Evolutionary conservation across 2,329 filamentous ascomycete species (phyloP).

Genomic region (Colletotrichum sidae): DNA sequence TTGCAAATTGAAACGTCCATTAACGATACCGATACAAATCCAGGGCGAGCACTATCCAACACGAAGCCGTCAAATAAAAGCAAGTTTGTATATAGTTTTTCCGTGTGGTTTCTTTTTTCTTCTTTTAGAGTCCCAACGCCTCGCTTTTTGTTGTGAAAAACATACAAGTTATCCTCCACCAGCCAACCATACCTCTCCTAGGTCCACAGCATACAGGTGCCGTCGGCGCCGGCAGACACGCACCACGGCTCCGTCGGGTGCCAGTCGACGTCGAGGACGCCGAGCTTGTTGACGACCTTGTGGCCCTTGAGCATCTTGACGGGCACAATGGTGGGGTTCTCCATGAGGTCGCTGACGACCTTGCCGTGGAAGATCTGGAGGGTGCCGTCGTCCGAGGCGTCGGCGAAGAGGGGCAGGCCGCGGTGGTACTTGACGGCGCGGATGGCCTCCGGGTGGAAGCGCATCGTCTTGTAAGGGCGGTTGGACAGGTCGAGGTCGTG

Average conservation of each 20-base stretch:
- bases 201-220: constrained; percentile 91
- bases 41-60: constrained; percentile 9
- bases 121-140: constrained; percentile 35
- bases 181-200: constrained; percentile 46
- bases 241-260: constrained; percentile 95
- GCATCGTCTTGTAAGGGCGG: constrained; percentile 94
- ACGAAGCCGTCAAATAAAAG: constrained; percentile 3
- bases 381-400: constrained; percentile 93
- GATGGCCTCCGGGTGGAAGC: constrained; percentile 94
- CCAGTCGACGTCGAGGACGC: constrained; percentile 96
- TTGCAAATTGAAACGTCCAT: constrained; percentile 27
- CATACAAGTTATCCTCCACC: constrained; percentile 24
- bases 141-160: constrained; percentile 32
- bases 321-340: constrained; percentile 95
- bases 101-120: constrained; percentile 12
- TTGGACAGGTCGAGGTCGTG: constrained; percentile 94
- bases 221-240: constrained; percentile 93
- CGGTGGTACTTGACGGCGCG: constrained; percentile 89
- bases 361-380: constrained; percentile 97
- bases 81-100: constrained; percentile 10
- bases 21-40: constrained; percentile 23
- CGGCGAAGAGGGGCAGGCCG: constrained; percentile 86
- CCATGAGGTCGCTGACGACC: constrained; percentile 93
- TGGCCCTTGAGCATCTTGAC: constrained; percentile 94
- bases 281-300: constrained; percentile 85